phyloP scores from a whole-genome alignment of 2,329 filamentous ascomycete genomes.

The Exophiala oligosperma region DNA sequence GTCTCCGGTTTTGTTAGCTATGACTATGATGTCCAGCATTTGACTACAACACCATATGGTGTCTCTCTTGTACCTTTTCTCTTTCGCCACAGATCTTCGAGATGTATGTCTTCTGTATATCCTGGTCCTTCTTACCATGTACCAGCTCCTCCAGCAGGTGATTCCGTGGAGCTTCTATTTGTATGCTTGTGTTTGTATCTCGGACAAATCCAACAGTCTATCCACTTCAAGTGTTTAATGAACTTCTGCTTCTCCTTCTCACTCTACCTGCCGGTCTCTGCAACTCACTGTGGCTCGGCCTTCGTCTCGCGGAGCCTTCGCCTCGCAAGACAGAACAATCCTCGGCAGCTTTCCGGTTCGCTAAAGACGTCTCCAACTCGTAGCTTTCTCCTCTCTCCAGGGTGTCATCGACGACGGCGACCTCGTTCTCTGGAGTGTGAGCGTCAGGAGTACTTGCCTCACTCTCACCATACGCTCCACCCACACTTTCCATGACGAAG shows the following conservation, averaged over 20 bases:
- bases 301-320: conserved; percentile 19
- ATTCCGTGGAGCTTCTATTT: too few species aligned
- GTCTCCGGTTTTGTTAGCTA: too few species aligned
- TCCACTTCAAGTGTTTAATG: conserved; percentile 8
- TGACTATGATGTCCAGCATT: too few species aligned
- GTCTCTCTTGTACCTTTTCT: too few species aligned
- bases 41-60: too few species aligned
- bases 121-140: not conserved
- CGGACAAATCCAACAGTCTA: not conserved
- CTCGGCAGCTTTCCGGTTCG: not conserved
- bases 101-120: not conserved
- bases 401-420: conserved; percentile 36
- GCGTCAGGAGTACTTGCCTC: conserved; percentile 25
- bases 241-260: conserved; percentile 20
- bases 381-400: conserved; percentile 44
- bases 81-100: too few species aligned
- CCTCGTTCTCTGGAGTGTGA: conserved; percentile 15
- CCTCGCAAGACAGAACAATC: not conserved
- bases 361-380: conserved; percentile 31
- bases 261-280: conserved; percentile 14
- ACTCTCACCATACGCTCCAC: conserved; percentile 58
- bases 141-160: too few species aligned
- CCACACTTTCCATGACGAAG: conserved; percentile 75
- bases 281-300: conserved; percentile 16
- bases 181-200: too few species aligned